A percentile compares a stretch with the other conserved stretches of the same genome.
Conservation (phyloP, 306 rosid genomes). For the Gastrolobium villosum region DNA sequence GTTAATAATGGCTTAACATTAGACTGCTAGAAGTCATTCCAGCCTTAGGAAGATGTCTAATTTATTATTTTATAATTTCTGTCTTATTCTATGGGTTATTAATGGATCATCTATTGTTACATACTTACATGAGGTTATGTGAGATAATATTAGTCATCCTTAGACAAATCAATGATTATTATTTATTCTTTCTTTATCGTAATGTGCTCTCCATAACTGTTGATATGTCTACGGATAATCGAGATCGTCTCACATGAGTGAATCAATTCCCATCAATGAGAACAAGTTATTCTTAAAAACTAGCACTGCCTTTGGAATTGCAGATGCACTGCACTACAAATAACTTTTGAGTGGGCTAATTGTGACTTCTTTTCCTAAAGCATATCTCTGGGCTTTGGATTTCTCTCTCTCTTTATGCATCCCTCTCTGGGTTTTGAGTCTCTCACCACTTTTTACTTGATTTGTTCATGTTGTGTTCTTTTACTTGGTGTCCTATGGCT, state of each 20-base stretch:
- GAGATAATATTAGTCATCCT: too few species aligned
- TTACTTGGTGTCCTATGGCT: background rate
- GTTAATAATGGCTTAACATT: constrained; percentile 7
- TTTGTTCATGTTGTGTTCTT: constrained; percentile 26
- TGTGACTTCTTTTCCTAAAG: background rate
- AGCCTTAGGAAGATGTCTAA: background rate
- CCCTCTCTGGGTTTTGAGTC: background rate
- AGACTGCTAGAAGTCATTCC: background rate
- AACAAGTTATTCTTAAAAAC: background rate
- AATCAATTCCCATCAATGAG: background rate
- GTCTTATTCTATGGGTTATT: background rate
- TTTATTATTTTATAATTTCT: background rate
- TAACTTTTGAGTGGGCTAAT: background rate
- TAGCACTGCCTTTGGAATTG: background rate
- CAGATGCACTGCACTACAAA: too few species aligned
- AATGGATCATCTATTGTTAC: too few species aligned
- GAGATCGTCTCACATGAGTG: too few species aligned
- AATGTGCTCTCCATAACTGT: too few species aligned
- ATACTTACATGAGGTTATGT: too few species aligned
- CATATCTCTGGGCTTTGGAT: background rate
- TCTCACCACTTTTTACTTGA: background rate
- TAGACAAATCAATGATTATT: too few species aligned
- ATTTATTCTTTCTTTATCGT: too few species aligned
- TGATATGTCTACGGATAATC: too few species aligned
- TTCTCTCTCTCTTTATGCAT: background rate